Percentiles rank a stretch among this genome's conserved stretches.
Conservation (phyloP, 2,329 filamentous ascomycete species). For the Zelopaecilomyces penicillatus region DNA sequence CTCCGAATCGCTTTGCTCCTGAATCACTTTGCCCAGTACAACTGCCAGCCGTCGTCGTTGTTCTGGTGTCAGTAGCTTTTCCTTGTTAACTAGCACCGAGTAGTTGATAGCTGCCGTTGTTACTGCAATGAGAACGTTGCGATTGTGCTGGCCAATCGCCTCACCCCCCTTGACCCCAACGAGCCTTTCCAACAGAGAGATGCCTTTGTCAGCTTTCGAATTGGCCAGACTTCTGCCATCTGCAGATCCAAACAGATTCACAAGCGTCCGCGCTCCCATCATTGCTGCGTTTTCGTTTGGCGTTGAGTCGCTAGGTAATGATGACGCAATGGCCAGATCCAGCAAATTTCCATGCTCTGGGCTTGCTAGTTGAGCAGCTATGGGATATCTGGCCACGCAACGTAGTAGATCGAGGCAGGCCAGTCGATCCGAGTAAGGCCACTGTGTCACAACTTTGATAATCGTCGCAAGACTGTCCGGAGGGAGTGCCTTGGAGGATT, state of each 20-base stretch:
- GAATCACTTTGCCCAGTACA: constrained; percentile 54
- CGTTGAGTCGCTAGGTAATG: constrained; percentile 40
- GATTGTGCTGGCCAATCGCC: constrained; percentile 51
- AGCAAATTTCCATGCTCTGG: constrained; percentile 51
- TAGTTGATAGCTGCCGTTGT: constrained; percentile 81
- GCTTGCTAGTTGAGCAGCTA: constrained; percentile 53
- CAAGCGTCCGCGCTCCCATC: constrained; percentile 73
- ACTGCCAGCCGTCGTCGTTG: constrained; percentile 42
- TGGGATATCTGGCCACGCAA: constrained; percentile 63
- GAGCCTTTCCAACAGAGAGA: constrained; percentile 56
- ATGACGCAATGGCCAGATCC: constrained; percentile 37
- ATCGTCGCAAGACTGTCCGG: constrained; percentile 53
- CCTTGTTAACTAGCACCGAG: constrained; percentile 56
- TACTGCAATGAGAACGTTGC: constrained; percentile 74
- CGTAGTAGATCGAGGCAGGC: constrained; percentile 82
- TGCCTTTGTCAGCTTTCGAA: constrained; percentile 48
- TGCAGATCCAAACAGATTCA: constrained; percentile 72
- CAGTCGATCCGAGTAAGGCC: constrained; percentile 74
- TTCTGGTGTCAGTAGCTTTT: constrained; percentile 29
- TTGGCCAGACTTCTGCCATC: constrained; percentile 60
- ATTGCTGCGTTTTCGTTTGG: constrained; percentile 74
- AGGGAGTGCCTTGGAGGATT: constrained; percentile 42
- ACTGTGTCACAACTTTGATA: constrained; percentile 64
- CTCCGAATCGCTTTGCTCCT: constrained; percentile 65
- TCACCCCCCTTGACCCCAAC: constrained; percentile 41